Evolutionary conservation across 2,329 filamentous ascomycete species (phyloP).

Genomic region (Ophioceras dolichostomum): DNA sequence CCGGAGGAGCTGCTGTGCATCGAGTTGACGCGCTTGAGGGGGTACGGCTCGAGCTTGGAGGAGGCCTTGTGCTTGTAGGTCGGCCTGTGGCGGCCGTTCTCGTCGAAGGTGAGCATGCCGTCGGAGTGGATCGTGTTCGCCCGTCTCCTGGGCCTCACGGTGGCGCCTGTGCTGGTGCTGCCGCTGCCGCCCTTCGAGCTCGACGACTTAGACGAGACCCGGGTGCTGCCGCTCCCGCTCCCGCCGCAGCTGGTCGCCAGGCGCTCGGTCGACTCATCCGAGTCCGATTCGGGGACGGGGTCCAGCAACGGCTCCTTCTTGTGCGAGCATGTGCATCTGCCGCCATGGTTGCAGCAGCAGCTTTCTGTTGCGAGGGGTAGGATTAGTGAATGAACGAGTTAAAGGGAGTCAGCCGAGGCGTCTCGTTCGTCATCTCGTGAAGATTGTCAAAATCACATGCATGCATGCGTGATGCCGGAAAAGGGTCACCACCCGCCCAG

Average conservation of each 20-base stretch:
- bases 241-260: background rate
- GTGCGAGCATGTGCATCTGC: slow-evolving; percentile 50
- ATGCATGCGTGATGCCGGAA: too few species aligned
- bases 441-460: too few species aligned
- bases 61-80: slow-evolving; percentile 47
- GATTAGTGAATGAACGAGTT: too few species aligned
- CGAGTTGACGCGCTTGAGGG: slow-evolving; percentile 45
- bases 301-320: slow-evolving; percentile 51
- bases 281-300: slow-evolving; percentile 52
- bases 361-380: slow-evolving; percentile 32
- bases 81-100: slow-evolving; percentile 53
- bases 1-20: slow-evolving; percentile 31
- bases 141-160: slow-evolving; percentile 18
- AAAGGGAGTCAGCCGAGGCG: too few species aligned
- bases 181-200: too few species aligned
- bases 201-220: slow-evolving; percentile 15
- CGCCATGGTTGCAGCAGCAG: slow-evolving; percentile 60
- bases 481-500: too few species aligned
- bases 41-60: slow-evolving; percentile 51
- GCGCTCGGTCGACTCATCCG: slow-evolving; percentile 36
- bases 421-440: too few species aligned
- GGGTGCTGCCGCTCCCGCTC: too few species aligned
- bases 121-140: slow-evolving; percentile 53
- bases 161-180: slow-evolving; percentile 24
- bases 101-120: slow-evolving; percentile 44